Evolutionary conservation across 2,329 filamentous ascomycete species (phyloP).

Genomic region (Coniella vitis): DNA sequence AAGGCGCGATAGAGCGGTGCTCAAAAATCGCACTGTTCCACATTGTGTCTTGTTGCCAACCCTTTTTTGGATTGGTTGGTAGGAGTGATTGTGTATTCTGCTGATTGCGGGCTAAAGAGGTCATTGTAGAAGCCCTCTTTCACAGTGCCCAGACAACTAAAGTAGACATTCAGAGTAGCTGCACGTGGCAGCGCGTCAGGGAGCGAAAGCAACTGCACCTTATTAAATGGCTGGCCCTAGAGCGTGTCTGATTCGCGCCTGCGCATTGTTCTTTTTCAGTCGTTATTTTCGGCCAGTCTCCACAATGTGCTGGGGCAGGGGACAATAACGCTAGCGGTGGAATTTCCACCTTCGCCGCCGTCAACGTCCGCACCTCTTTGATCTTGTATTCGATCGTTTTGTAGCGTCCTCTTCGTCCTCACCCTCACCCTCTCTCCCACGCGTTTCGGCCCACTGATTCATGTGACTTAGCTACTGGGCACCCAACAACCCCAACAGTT

Average conservation of each 20-base stretch:
- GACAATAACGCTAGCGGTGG: not conserved
- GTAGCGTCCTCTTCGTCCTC: no score
- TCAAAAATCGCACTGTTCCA: no score
- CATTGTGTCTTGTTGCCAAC: no score
- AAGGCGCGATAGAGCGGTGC: no score
- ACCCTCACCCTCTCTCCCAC: no score
- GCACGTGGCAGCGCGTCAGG: conserved; percentile 1
- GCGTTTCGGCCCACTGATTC: not conserved
- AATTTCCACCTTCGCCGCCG: not conserved
- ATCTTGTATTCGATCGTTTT: no score
- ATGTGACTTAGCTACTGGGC: no score
- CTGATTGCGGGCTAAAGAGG: no score
- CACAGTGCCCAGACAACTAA: no score
- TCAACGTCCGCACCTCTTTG: not conserved
- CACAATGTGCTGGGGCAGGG: not conserved
- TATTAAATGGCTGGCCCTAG: not conserved
- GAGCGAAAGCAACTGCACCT: not conserved
- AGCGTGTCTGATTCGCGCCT: conserved; percentile 1
- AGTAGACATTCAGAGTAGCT: not conserved
- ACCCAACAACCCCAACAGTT: not conserved
- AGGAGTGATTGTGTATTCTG: no score
- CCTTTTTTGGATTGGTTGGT: no score
- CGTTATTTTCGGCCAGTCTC: not conserved
- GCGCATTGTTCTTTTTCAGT: not conserved
- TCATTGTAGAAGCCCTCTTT: no score